These are phyloP conservation scores for Botrytis paeoniae DNA, from an alignment of 2,329 filamentous ascomycete species.

Conservation along the genomic window DNA sequence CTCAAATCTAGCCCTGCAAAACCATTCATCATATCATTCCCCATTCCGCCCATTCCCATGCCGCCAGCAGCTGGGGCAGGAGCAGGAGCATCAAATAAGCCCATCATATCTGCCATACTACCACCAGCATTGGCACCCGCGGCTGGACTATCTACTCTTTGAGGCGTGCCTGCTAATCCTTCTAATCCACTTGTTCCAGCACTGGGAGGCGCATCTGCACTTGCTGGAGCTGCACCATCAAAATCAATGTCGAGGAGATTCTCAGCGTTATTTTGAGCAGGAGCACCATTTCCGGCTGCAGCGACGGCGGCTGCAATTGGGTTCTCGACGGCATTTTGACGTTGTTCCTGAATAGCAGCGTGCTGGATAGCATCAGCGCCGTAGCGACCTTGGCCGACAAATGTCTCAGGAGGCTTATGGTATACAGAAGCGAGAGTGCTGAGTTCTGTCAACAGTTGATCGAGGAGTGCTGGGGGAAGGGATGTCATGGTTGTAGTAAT, in stretches of 20 bases:
- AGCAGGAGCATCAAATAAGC: slow-evolving; percentile 53
- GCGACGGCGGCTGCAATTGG: slow-evolving; percentile 84
- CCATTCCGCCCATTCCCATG: slow-evolving; percentile 22
- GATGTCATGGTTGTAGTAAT: slow-evolving; percentile 94
- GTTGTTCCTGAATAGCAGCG: slow-evolving; percentile 94
- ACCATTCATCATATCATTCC: slow-evolving; percentile 61
- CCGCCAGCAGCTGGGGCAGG: slow-evolving; percentile 32
- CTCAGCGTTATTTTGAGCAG: slow-evolving; percentile 76
- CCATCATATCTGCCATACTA: slow-evolving; percentile 80
- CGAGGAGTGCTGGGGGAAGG: slow-evolving; percentile 76
- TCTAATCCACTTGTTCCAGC: slow-evolving; percentile 49
- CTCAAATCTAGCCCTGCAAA: slow-evolving; percentile 79
- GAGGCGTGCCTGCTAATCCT: slow-evolving; percentile 61
- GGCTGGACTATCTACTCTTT: slow-evolving; percentile 63
- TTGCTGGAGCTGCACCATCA: slow-evolving; percentile 89
- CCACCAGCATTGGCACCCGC: slow-evolving; percentile 41
- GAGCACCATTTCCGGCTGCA: slow-evolving; percentile 55
- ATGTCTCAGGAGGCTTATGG: slow-evolving; percentile 97
- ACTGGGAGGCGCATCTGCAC: slow-evolving; percentile 64
- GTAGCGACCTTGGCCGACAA: slow-evolving; percentile 90
- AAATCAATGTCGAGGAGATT: slow-evolving; percentile 96
- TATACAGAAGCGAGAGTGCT: slow-evolving; percentile 96
- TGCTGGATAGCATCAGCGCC: slow-evolving; percentile 92
- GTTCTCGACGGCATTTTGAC: slow-evolving; percentile 88
- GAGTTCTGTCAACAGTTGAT: slow-evolving; percentile 85